Conservation (phyloP, 2,329 filamentous ascomycete genomes). For the Aspergillus hortae region DNA sequence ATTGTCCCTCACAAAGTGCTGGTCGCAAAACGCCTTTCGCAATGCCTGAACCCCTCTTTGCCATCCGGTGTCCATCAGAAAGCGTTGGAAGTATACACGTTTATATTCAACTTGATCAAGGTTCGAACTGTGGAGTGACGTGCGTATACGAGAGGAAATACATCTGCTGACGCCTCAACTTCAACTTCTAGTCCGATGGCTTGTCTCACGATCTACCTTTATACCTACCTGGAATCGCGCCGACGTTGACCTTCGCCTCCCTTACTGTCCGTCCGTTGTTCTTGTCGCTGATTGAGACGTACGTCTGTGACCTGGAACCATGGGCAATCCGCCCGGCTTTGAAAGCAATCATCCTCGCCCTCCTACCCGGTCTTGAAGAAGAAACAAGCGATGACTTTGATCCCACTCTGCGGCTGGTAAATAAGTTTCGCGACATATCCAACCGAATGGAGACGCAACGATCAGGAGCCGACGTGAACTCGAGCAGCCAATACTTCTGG, state of each 20-base stretch:
- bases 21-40: slow-evolving; percentile 85
- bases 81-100: slow-evolving; percentile 86
- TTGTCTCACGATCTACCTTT: slow-evolving; percentile 78
- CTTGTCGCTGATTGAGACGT: slow-evolving; percentile 75
- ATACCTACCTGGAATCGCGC: slow-evolving; percentile 84
- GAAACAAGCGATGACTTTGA: slow-evolving; percentile 98
- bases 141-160: neutral
- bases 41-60: slow-evolving; percentile 89
- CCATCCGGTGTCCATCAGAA: slow-evolving; percentile 98
- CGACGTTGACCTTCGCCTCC: slow-evolving; percentile 90
- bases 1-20: slow-evolving; percentile 76
- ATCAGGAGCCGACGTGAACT: slow-evolving; percentile 49
- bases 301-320: slow-evolving; percentile 70
- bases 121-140: slow-evolving; percentile 37
- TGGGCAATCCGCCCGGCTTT: slow-evolving; percentile 76
- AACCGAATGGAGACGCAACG: slow-evolving; percentile 52
- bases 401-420: slow-evolving; percentile 72
- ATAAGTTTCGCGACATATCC: slow-evolving; percentile 66
- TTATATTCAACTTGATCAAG: slow-evolving; percentile 83
- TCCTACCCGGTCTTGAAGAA: slow-evolving; percentile 89
- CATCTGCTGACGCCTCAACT: slow-evolving; percentile 11
- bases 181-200: slow-evolving; percentile 55
- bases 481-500: slow-evolving; percentile 89
- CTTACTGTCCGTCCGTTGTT: slow-evolving; percentile 84
- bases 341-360: slow-evolving; percentile 83